Evolutionary conservation across 305 asterid genomes (phyloP), one percentile per base, ranked within the genome.

Genomic region (Fraxinus floribunda): DNA sequence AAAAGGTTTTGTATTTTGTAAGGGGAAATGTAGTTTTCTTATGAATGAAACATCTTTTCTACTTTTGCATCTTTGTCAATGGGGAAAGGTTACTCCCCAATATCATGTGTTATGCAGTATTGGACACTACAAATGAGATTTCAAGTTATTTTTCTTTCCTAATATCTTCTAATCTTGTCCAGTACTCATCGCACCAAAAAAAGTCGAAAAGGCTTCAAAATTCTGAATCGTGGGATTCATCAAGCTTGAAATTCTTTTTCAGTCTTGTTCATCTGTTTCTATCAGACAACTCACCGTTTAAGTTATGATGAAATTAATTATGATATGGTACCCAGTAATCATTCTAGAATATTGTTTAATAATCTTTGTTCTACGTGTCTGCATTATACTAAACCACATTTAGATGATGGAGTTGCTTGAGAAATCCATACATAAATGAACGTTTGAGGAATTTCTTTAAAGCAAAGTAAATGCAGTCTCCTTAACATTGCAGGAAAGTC

Each of bases 1-100:
- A 62, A 78, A 64, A 72, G 39, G 92, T 90, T 92, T 90, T 95
- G 93, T 90, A 70, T 75, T 87, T 86, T 88, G 86, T 72, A 75
- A 82, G 85, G 86, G 87, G 84, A 86, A 87, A 78, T 77, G 82
- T 77, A 68, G 88, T 84, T 88, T 81, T 83, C 89, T 66, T 77
- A 77, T 79, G 89, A 91, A 79, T 88, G 85, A 78, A 79, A 84
- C 85, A 66, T 79, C 76, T 82, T 75, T 77, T 85, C 85, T 86
- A 26, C 83, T 86, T 68, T 85, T 79, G 70, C 86, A 85, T 75
- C 49, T 57, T 81, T 62, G 71, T 68, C 49, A 81, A 81, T 36
- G 57, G 57, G 78, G 81, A 41, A 6, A 64, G 80, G 75, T 75
- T 70, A 78, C 70, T 82, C 64, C 32, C 83, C 71, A 44, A 26